Evolutionary conservation across 495 filamentous ascomycete species (phyloP), one percentile per base, ranked within the genome.

Genomic region (Aspergillus coremiiformis): DNA sequence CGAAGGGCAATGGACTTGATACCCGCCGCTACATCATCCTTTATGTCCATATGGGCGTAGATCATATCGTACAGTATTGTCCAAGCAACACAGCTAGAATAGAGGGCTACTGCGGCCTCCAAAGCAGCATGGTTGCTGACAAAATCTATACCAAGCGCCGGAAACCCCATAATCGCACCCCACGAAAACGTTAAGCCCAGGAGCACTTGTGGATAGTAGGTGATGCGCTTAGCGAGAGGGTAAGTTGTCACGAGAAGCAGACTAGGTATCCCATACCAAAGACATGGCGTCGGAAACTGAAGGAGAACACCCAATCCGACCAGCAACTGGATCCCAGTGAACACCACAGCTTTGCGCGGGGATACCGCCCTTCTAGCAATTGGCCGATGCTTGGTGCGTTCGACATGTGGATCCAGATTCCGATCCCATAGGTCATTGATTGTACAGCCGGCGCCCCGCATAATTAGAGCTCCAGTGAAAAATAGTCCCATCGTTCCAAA

Each of bases 341-440:
- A 98, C n/a, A 81, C 69, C 6, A 98, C 61, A 26, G 85, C 93
- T 7, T 83, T 72, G 53, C 77, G 72, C 0, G 89, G 87, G 8
- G 82, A 85, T 21, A 96, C 73, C 26, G 93, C 94, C 12, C 85
- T 78, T 39, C 93, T 78, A 6, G 94, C 93, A 60, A 98, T 90
- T 4, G 93, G 93, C 3, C 93, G 86, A 41, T 91, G 78, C 22
- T 83, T 83, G 1, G 93, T 98, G 21, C 93, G 84, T 27, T 81
- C 71, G n/a, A 98, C 93, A 62, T 90, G 81, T 19, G 86, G 87
- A 67, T 98, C 93, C 15, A 98, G 80, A 60, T 95, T 86, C 56
- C 89, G 83, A 70, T 97, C 93, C 91, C 89, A 96, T 39, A 97
- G 79, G 65, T 98, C 93, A 69, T 98, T 97, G 72, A 98, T 93